Conservation (phyloP, 306 rosid genomes). For the Quillaja saponaria region DNA sequence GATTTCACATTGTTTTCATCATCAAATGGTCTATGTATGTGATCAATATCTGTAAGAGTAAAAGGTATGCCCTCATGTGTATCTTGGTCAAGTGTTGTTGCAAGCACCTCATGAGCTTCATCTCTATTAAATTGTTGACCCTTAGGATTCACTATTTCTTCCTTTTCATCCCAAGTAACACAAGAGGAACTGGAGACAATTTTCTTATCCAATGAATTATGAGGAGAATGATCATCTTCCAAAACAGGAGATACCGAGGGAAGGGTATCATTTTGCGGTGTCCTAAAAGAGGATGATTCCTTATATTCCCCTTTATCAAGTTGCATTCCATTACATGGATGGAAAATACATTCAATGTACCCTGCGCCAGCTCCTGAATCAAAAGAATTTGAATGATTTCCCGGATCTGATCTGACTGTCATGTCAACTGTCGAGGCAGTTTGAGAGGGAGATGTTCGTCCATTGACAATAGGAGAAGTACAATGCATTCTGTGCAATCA, state of each 20-base stretch:
- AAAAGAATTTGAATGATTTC: conserved; percentile 59
- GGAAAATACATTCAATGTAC: conserved; percentile 69
- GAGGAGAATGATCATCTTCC: conserved; percentile 53
- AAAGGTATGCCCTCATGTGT: conserved; percentile 35
- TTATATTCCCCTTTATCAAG: conserved; percentile 46
- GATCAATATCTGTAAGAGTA: conserved; percentile 42
- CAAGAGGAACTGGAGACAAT: conserved; percentile 62
- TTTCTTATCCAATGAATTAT: conserved; percentile 51
- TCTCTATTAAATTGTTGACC: conserved; percentile 42
- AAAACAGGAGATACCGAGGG: conserved; percentile 46
- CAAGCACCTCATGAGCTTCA: conserved; percentile 43
- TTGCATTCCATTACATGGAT: conserved; percentile 53
- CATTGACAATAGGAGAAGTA: conserved; percentile 40
- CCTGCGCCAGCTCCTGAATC: conserved; percentile 64
- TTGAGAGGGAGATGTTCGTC: conserved; percentile 38
- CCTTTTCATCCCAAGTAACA: conserved; percentile 93
- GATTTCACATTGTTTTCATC: conserved; percentile 46
- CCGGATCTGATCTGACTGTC: conserved; percentile 41
- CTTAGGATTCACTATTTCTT: conserved; percentile 67
- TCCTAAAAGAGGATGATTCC: conserved; percentile 54
- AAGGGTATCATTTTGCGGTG: conserved; percentile 42
- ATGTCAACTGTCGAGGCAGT: conserved; percentile 42
- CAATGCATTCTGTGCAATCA: conserved; percentile 55
- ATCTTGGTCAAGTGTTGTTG: conserved; percentile 38
- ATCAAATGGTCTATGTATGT: conserved; percentile 36